These are phyloP conservation scores for Monosporozyma yasuniensis DNA, from an alignment of 805 yeast species.

Conservation along the genomic window DNA sequence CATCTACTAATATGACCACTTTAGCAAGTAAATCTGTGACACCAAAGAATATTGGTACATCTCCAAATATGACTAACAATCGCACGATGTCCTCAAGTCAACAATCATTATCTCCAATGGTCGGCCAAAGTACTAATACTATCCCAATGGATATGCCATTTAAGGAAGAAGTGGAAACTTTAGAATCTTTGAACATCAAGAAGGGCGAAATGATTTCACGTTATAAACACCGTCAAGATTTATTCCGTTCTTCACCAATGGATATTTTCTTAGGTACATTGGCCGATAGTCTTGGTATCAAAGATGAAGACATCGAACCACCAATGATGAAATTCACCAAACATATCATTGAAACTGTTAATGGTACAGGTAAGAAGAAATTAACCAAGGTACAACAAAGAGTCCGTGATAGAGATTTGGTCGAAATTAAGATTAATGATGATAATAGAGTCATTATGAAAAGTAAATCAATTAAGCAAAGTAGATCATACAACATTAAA, in stretches of 20 bases:
- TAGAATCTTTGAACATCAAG: slow-evolving; percentile 21
- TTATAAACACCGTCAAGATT: slow-evolving; percentile 29
- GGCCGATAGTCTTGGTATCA: slow-evolving; percentile 27
- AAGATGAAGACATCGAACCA: slow-evolving; percentile 22
- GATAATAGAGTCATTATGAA: slow-evolving; percentile 24
- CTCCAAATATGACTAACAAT: slow-evolving; percentile 8
- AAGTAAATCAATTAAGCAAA: slow-evolving; percentile 14
- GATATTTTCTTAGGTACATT: slow-evolving; percentile 28
- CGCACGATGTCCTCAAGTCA: slow-evolving; percentile 4
- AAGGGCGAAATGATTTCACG: slow-evolving; percentile 28
- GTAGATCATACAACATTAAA: slow-evolving; percentile 10
- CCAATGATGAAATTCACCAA: slow-evolving; percentile 17
- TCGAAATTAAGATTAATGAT: slow-evolving; percentile 14
- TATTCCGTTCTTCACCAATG: slow-evolving; percentile 22
- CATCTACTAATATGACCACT: slow-evolving; percentile 5
- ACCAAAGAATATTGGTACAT: slow-evolving; percentile 12
- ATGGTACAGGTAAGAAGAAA: slow-evolving; percentile 30
- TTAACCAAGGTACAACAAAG: slow-evolving; percentile 25
- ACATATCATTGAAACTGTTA: slow-evolving; percentile 20
- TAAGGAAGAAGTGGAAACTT: slow-evolving; percentile 25
- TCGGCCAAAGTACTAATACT: slow-evolving; percentile 2
- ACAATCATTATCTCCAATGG: slow-evolving; percentile 17
- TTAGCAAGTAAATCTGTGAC: slow-evolving; percentile 17
- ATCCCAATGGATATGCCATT: slow-evolving; percentile 13
- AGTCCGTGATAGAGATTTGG: slow-evolving; percentile 27